Base-by-base conservation (phyloP, 2,329 filamentous ascomycete species). In the Aureobasidium sp. region DNA sequence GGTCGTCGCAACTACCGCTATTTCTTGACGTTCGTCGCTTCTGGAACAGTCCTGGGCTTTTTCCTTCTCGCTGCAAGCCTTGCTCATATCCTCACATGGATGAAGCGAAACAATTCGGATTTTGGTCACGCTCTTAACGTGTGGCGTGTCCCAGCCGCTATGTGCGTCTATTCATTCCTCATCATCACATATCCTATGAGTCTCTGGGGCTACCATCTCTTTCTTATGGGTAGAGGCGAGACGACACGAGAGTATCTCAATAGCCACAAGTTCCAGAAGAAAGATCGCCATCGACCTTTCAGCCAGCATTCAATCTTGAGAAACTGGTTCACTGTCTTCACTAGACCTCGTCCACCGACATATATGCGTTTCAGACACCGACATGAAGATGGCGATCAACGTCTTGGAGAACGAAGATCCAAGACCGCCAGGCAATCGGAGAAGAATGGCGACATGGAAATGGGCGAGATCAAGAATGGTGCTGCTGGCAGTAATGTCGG, bases 1-100 rank as follows among this genome's bases (percentile, higher is more conserved):
- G 93, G 93, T 38, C 85, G 91, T 60, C 88, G 93, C 63, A 98
- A 98, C 72, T 98, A 98, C 72, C 88, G 93, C 58, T 97, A 91
- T 70, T 98, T 98, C 71, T 96, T 97, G 68, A 80, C 86, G 10
- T 98, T 96, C 69, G 84, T 98, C 59, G 82, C 81, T 51, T 83
- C 85, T 12, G 83, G 81, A n/a, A 89, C 88, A 0, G 60, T 96
- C 29, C 77, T 96, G 16, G 79, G 84, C 0, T 65, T 90, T 14
- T 91, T 87, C 62, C 77, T 97, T 40, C 74, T 93, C 25, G 88
- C 77, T 17, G 84, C 86, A 21, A 89, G 83, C 56, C 74, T 96
- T n/a, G 81, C 83, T 2, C 93, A 97, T 65, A 76, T 96, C 30
- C 72, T 91, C 38, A 73, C 86, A 19, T 93, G 91, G 72, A 79